These are phyloP conservation scores for Sequoiadendron giganteum DNA, from an alignment of 75 land plant genomes.

Conservation along the genomic window DNA sequence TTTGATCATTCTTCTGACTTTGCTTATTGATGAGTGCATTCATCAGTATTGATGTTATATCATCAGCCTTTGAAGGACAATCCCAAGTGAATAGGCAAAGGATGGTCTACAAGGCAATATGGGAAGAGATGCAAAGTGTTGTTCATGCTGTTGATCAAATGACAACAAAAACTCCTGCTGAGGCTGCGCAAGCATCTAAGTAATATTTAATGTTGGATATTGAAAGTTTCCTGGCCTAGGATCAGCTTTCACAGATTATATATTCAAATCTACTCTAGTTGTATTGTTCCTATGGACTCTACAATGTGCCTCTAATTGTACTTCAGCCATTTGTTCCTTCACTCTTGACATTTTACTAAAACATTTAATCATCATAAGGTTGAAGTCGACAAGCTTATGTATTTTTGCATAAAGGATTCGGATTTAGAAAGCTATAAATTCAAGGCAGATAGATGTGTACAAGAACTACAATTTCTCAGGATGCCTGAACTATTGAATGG, in stretches of 20 bases:
- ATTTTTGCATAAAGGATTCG: background rate
- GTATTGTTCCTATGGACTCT: background rate
- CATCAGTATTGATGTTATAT: conserved; percentile 82
- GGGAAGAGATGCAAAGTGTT: conserved; percentile 91
- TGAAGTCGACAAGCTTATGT: background rate
- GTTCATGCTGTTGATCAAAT: conserved; percentile 98
- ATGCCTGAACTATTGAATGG: background rate
- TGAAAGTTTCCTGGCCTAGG: background rate
- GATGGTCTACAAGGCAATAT: conserved; percentile 97
- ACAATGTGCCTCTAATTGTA: background rate
- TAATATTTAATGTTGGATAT: background rate
- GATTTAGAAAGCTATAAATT: background rate
- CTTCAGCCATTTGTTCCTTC: background rate
- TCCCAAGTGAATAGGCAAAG: conserved; percentile 88
- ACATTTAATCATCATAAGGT: background rate
- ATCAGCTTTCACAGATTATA: background rate
- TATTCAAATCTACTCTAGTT: background rate
- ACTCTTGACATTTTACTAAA: background rate
- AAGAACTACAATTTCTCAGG: background rate
- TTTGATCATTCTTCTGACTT: background rate
- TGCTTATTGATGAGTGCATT: background rate
- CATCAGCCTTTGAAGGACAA: conserved; percentile 84
- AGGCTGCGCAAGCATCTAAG: conserved; percentile 28
- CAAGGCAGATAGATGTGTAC: background rate
- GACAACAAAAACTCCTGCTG: conserved; percentile 79